These are phyloP conservation scores for Lactarius tabidus DNA, from an alignment of 768 basidiomycete species.

Conservation along the genomic window DNA sequence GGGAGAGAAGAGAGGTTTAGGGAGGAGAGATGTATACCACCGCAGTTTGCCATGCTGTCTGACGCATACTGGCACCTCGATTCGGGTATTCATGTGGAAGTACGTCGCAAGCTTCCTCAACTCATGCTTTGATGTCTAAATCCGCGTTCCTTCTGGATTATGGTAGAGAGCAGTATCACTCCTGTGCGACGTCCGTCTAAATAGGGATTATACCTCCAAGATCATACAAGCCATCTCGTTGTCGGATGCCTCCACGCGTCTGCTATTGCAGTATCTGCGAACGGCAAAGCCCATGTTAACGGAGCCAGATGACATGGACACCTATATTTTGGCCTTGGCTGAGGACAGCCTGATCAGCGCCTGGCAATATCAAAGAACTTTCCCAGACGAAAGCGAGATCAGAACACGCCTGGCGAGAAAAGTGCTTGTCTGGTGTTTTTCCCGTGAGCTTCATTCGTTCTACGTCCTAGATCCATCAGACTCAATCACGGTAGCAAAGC, in stretches of 20 bases:
- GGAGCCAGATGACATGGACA: conserved; percentile 64
- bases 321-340: conserved; percentile 65
- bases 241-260: conserved; percentile 42
- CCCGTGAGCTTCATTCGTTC: conserved; percentile 48
- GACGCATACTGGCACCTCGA: conserved; percentile 86
- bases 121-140: neutral
- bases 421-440: conserved; percentile 63
- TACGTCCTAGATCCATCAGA: neutral
- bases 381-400: conserved; percentile 53
- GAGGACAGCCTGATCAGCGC: conserved; percentile 63
- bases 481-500: conserved; percentile 16
- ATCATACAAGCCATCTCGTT: conserved; percentile 62
- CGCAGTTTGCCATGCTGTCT: conserved; percentile 70
- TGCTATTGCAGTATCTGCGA: conserved; percentile 70
- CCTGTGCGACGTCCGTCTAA: conserved; percentile 69
- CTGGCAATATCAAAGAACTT: conserved; percentile 72
- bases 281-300: conserved; percentile 69
- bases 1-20: conserved; percentile 50
- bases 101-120: conserved; percentile 37
- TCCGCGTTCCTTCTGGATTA: neutral
- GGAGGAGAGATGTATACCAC: conserved; percentile 59
- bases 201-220: conserved; percentile 74
- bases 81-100: conserved; percentile 57
- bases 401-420: conserved; percentile 54
- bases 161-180: conserved; percentile 63